Conservation (phyloP, 2,329 filamentous ascomycete genomes). For the Aspergillus flavus region DNA sequence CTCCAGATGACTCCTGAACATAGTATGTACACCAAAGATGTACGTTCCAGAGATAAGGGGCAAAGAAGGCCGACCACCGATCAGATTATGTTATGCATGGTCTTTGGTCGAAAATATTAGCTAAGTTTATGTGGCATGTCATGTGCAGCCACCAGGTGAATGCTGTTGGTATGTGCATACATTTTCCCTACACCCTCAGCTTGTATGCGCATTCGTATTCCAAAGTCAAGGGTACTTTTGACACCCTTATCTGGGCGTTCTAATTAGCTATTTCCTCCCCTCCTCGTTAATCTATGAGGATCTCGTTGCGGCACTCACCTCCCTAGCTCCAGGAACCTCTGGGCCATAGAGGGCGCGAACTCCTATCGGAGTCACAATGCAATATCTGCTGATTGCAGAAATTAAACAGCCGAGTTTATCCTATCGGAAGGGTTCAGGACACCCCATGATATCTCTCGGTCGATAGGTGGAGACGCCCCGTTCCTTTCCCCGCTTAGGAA, state of each 20-base stretch:
- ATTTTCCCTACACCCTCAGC: not conserved
- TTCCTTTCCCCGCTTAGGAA: not conserved
- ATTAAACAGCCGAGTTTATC: conserved; percentile 17
- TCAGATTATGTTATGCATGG: not conserved
- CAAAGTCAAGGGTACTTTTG: conserved; percentile 16
- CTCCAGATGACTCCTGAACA: not conserved
- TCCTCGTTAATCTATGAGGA: conserved; percentile 6
- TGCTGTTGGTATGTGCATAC: not conserved
- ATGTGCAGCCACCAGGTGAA: conserved; percentile 2
- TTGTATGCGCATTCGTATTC: not conserved
- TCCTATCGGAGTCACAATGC: conserved; percentile 15
- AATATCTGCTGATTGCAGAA: conserved; percentile 21
- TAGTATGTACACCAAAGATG: not conserved
- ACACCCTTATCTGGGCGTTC: conserved; percentile 15
- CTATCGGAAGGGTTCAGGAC: conserved; percentile 18
- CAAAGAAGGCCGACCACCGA: not conserved
- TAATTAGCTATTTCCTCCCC: conserved; percentile 10
- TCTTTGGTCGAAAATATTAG: not conserved
- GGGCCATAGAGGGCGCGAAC: conserved; percentile 11
- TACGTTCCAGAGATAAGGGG: not conserved
- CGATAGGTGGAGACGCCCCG: conserved; percentile 11
- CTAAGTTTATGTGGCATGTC: conserved; percentile 4
- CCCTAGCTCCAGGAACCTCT: conserved; percentile 7
- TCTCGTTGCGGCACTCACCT: conserved; percentile 3
- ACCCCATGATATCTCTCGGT: conserved; percentile 20